Conservation (phyloP, 2,329 filamentous ascomycete genomes). For the Cryoendolithus antarcticus region DNA sequence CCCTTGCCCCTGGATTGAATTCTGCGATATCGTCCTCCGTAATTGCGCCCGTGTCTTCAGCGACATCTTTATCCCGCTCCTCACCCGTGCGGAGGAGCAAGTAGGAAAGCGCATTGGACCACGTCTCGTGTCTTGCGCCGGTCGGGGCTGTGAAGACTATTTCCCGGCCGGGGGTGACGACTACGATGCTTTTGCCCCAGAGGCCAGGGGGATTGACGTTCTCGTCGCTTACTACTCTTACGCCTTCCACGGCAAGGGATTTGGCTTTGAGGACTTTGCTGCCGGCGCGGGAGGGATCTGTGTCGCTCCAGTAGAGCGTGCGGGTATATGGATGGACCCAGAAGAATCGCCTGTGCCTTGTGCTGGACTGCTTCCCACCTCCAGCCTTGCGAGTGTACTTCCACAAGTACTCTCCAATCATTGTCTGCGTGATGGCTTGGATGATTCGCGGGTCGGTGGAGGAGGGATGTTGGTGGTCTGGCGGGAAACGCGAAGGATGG, state of each 20-base stretch:
- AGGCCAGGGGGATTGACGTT: conserved; percentile 91
- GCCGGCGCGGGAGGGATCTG: conserved; percentile 70
- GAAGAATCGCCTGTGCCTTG: conserved; percentile 89
- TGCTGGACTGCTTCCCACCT: conserved; percentile 74
- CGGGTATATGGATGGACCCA: conserved; percentile 98
- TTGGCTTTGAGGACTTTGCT: conserved; percentile 67
- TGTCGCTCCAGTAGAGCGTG: conserved; percentile 91
- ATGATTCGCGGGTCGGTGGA: conserved; percentile 92
- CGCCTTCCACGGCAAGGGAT: conserved; percentile 86
- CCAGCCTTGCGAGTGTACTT: conserved; percentile 95
- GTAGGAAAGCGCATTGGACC: conserved; percentile 96
- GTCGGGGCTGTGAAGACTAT: conserved; percentile 94
- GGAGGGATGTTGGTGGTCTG: conserved; percentile 50
- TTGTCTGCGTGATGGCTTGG: conserved; percentile 95
- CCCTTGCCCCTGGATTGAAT: conserved; percentile 53
- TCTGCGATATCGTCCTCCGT: conserved; percentile 53
- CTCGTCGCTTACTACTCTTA: conserved; percentile 83
- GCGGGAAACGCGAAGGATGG: conserved; percentile 38
- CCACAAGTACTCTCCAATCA: conserved; percentile 98
- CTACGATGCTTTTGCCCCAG: conserved; percentile 83
- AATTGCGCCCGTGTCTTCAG: conserved; percentile 40
- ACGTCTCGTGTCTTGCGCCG: conserved; percentile 89
- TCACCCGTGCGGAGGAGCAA: conserved; percentile 62
- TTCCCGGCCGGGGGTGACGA: conserved; percentile 75
- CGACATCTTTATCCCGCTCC: conserved; percentile 25